A percentile compares a stretch with the other conserved stretches of the same genome.
These are phyloP conservation scores for Bruguiera parviflora DNA, from an alignment of 345 rosid genomes.

Conservation along the genomic window DNA sequence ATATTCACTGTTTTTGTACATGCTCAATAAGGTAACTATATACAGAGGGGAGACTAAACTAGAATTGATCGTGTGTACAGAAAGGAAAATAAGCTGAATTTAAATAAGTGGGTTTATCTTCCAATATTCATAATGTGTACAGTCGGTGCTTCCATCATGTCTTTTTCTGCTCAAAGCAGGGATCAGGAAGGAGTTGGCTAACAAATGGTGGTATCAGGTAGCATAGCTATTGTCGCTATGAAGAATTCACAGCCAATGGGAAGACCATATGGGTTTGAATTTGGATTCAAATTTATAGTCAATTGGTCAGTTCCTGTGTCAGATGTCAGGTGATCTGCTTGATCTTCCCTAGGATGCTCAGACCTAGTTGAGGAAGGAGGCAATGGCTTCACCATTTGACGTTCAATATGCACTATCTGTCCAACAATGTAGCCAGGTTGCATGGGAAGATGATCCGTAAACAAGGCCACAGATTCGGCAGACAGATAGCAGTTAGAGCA, in stretches of 20 bases:
- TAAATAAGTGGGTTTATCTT: conserved; percentile 3
- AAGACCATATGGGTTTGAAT: conserved; percentile 69
- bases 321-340: conserved; percentile 40
- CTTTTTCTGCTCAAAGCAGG: conserved; percentile 59
- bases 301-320: conserved; percentile 51
- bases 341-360: conserved; percentile 37
- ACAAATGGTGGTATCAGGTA: conserved; percentile 81
- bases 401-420: conserved; percentile 86
- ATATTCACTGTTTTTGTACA: conserved; percentile 13
- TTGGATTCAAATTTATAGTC: conserved; percentile 51
- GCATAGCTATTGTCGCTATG: conserved; percentile 94
- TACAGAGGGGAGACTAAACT: conserved; percentile 40
- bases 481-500: conserved; percentile 76
- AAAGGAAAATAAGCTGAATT: conserved; percentile 27
- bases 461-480: conserved; percentile 88
- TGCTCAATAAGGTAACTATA: conserved; percentile 14
- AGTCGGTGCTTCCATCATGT: conserved; percentile 69
- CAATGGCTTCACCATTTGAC: conserved; percentile 59
- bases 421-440: conserved; percentile 84
- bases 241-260: conserved; percentile 85
- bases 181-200: conserved; percentile 84
- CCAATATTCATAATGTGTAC: conserved; percentile 33
- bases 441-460: conserved; percentile 77
- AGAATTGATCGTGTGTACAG: conserved; percentile 46
- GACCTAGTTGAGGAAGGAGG: conserved; percentile 38